Evolutionary conservation across 805 yeast species (phyloP), one percentile per base, ranked within the genome.

Genomic region (Torulaspora microellipsoides): DNA sequence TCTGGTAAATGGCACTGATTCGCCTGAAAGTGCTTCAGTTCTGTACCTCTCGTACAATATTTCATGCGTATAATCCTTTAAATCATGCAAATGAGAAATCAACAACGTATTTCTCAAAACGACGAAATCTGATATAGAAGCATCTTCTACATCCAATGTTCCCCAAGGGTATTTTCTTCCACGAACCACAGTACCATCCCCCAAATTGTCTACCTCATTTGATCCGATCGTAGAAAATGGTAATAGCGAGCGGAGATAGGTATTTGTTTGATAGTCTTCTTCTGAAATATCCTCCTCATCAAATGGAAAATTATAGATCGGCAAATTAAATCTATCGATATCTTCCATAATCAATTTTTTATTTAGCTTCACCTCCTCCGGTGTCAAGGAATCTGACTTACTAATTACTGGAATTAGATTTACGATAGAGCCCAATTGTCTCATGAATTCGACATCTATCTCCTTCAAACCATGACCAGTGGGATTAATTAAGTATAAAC

Each of bases 41-140:
- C 97, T 82, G 67, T 89, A 89, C 60, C 81, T 82, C 65, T 89
- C 97, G 65, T 89, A 89, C 51, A 89, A 70, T 32, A 81, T 76
- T 62, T 88, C 95, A 62, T 85, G 95, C 7, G 97, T 89, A 58
- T 78, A 75, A 56, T 89, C 96, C 67, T 87, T 87, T 65, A 89
- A 79, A 60, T 89, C 96, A 61, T 82, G 82, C 65, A 89, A 75
- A 67, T 88, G 96, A 13, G 93, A 81, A 56, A 85, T 83, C 58
- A 89, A 75, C 47, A 89, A 69, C 3, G 89, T 78, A 58, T 86
- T 87, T 63, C 89, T 81, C 64, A 89, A 73, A 33, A 85, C 76
- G 34, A 86, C 77, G 61, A 89, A 85, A 65, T 89, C 96, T 51
- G 88, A 83, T 49, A 78, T 74, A 42, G 82, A 83, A 28, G 90